Conservation (phyloP, 805 yeast genomes). For the Cyberlindnera lachancei region DNA sequence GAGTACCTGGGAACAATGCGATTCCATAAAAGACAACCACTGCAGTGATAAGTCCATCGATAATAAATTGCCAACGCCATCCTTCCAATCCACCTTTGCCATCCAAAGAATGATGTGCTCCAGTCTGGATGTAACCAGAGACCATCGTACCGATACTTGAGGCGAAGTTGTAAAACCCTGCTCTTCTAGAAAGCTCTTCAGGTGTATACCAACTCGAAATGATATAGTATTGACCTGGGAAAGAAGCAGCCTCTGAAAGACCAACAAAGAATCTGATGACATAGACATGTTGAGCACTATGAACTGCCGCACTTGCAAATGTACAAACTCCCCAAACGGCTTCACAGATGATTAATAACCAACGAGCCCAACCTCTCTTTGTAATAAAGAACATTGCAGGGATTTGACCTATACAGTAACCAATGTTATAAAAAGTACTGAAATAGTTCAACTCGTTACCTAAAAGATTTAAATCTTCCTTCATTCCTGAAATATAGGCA, state of each 20-base stretch:
- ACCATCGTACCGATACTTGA: constrained; percentile 21
- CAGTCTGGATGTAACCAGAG: constrained; percentile 25
- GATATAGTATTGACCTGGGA: constrained; percentile 52
- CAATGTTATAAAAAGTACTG: constrained; percentile 38
- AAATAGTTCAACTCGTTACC: constrained; percentile 59
- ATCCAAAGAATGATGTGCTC: no score
- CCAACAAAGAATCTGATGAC: constrained; percentile 60
- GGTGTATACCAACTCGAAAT: constrained; percentile 50
- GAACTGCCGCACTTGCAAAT: constrained; percentile 1
- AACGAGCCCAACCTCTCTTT: constrained; percentile 1
- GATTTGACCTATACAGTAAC: constrained; percentile 7
- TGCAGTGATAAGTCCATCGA: no score
- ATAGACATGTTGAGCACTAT: constrained; percentile 14
- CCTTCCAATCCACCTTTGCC: no score
- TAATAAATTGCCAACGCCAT: no score
- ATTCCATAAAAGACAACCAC: no score
- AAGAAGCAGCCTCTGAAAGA: constrained; percentile 49
- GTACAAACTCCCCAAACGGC: neutral
- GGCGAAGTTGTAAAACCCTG: constrained; percentile 31
- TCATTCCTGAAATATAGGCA: constrained; percentile 64
- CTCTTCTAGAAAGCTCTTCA: constrained; percentile 50
- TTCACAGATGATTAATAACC: constrained; percentile 1
- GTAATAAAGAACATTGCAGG: constrained; percentile 18
- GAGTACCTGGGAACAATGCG: no score
- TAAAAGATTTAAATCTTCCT: constrained; percentile 42